Conservation (phyloP, 1,139 yeast species). For the Suhomyces guaymorum region DNA sequence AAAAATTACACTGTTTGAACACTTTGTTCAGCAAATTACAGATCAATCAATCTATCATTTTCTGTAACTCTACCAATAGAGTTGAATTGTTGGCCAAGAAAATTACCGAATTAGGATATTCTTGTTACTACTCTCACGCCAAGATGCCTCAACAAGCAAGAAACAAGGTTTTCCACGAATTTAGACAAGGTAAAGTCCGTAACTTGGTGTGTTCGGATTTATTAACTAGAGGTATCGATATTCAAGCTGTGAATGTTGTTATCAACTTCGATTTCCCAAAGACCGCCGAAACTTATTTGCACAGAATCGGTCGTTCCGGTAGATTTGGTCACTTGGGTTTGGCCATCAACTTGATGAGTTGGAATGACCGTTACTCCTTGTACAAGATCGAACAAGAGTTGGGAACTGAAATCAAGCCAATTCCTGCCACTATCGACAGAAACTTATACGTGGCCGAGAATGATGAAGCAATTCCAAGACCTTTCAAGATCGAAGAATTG, state of each 20-base stretch:
- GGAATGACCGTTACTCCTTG: constrained; percentile 93
- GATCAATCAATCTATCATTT: constrained; percentile 93
- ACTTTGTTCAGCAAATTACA: constrained; percentile 91
- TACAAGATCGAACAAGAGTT: constrained; percentile 96
- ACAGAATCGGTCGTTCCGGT: constrained; percentile 99
- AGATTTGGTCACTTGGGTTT: constrained; percentile 98
- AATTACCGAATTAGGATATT: constrained; percentile 93
- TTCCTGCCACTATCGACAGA: constrained; percentile 87
- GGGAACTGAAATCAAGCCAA: constrained; percentile 96
- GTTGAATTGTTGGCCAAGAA: constrained; percentile 94
- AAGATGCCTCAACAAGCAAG: constrained; percentile 97
- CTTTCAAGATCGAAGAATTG: constrained; percentile 73
- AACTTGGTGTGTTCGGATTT: constrained; percentile 95
- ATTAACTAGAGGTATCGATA: constrained; percentile 97
- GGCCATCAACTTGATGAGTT: constrained; percentile 93
- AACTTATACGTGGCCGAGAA: constrained; percentile 86
- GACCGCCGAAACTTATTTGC: constrained; percentile 95
- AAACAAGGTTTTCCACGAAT: constrained; percentile 97
- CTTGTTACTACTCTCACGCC: constrained; percentile 97
- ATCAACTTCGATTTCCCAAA: constrained; percentile 98
- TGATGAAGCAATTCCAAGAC: constrained; percentile 76
- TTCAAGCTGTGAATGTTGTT: constrained; percentile 97
- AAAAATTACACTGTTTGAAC: constrained; percentile 92
- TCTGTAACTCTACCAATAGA: constrained; percentile 94
- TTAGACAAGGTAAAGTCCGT: constrained; percentile 97